phyloP scores from a whole-genome alignment of 768 basidiomycete genomes.

The Pleurotus giganteus region DNA sequence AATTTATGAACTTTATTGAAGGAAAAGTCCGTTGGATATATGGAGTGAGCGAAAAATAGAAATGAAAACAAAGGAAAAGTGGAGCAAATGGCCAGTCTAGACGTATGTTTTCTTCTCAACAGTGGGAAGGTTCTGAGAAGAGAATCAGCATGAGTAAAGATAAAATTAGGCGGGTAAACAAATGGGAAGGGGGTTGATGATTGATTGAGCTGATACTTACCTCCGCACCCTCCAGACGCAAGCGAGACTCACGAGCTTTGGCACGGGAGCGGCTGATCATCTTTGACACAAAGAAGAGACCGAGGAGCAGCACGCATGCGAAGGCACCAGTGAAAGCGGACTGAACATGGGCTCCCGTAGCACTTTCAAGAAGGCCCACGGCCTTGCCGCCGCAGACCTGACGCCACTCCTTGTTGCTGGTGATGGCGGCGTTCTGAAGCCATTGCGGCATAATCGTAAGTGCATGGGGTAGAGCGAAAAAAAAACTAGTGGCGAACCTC shows the following conservation, averaged over 20 bases:
- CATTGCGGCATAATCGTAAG: background rate
- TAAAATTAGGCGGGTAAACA: background rate
- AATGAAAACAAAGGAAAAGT: background rate
- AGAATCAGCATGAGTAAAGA: background rate
- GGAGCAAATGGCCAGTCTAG: background rate
- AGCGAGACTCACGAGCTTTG: conserved; percentile 32
- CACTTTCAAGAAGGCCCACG: conserved; percentile 24
- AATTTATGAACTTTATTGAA: too few relatives aligned
- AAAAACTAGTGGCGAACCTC: conserved; percentile 46
- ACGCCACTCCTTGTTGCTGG: conserved; percentile 54
- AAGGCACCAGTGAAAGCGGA: conserved; percentile 34
- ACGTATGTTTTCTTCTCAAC: background rate
- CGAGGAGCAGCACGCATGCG: conserved; percentile 36
- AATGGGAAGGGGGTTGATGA: background rate
- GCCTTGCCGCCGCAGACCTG: conserved; percentile 37
- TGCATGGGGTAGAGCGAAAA: background rate
- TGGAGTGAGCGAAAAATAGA: too few relatives aligned
- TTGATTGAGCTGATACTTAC: conserved; percentile 43
- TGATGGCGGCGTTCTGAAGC: conserved; percentile 47
- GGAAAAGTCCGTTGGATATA: too few relatives aligned
- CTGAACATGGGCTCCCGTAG: conserved; percentile 23
- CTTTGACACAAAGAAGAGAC: conserved; percentile 34
- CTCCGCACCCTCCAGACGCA: conserved; percentile 47
- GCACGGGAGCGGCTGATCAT: conserved; percentile 39
- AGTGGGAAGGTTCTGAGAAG: background rate